These are phyloP conservation scores for Hypoxylon sp. DNA, from an alignment of 2,329 filamentous ascomycete species.

Conservation along the genomic window DNA sequence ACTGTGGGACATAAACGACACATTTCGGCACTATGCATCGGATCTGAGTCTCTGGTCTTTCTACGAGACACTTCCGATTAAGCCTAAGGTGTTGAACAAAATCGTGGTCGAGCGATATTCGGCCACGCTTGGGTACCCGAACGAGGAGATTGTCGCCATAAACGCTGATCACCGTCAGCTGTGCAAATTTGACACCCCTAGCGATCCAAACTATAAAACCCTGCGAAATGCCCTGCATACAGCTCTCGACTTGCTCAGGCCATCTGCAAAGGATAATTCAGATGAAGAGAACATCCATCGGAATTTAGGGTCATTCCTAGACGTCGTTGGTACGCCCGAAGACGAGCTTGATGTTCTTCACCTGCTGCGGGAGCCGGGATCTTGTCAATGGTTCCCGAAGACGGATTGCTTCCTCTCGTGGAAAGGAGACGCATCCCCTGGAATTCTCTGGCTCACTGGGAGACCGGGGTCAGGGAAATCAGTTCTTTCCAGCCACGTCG, in stretches of 20 bases:
- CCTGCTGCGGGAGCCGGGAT: slow-evolving; percentile 41
- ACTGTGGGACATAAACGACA: slow-evolving; percentile 53
- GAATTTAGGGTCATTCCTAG: not conserved
- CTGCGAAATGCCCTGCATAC: slow-evolving; percentile 35
- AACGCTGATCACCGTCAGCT: slow-evolving; percentile 48
- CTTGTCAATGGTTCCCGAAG: slow-evolving; percentile 45
- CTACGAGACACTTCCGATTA: slow-evolving; percentile 52
- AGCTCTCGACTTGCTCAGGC: not conserved
- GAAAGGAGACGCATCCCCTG: slow-evolving; percentile 18
- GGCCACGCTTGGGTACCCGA: slow-evolving; percentile 38
- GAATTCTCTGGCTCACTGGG: slow-evolving; percentile 46
- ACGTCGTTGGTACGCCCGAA: slow-evolving; percentile 15
- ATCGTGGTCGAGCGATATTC: slow-evolving; percentile 47
- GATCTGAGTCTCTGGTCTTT: slow-evolving; percentile 53
- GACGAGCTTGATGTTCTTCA: slow-evolving; percentile 39
- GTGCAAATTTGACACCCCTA: slow-evolving; percentile 46
- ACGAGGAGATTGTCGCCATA: slow-evolving; percentile 43
- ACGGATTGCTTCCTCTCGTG: slow-evolving; percentile 37
- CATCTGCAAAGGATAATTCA: not conserved
- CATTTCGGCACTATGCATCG: slow-evolving; percentile 51
- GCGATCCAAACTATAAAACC: slow-evolving; percentile 46
- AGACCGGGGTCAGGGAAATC: slow-evolving; percentile 49
- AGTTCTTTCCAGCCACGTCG: slow-evolving; percentile 44
- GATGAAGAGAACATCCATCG: not conserved
- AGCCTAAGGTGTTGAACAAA: slow-evolving; percentile 38